phyloP scores from a whole-genome alignment of 805 yeast genomes.

The Saturnispora silvae region DNA sequence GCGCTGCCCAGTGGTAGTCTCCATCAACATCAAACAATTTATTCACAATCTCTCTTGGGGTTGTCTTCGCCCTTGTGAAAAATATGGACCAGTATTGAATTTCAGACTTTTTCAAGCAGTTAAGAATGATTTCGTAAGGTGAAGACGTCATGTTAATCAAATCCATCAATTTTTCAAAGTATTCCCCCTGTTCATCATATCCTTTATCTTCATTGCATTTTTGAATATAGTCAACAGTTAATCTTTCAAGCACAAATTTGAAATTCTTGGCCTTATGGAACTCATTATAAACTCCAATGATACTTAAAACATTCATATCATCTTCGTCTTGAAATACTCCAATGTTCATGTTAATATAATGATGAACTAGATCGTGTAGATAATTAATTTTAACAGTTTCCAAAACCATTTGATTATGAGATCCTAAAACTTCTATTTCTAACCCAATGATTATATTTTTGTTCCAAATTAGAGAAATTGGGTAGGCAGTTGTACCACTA shows the following conservation, averaged over 20 bases:
- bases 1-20: constrained; percentile 40
- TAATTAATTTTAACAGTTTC: constrained; percentile 33
- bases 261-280: constrained; percentile 34
- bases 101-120: constrained; percentile 45
- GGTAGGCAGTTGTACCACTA: constrained; percentile 34
- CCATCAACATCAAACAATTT: constrained; percentile 26
- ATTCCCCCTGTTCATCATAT: constrained; percentile 18
- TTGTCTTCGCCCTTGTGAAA: constrained; percentile 30
- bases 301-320: constrained; percentile 19
- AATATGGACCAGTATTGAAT: constrained; percentile 40
- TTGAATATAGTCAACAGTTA: constrained; percentile 32
- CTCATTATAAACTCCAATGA: constrained; percentile 24
- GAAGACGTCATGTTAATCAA: constrained; percentile 25
- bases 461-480: constrained; percentile 34
- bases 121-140: constrained; percentile 32
- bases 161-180: constrained; percentile 23
- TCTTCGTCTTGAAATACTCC: constrained; percentile 11
- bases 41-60: constrained; percentile 36
- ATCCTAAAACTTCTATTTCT: constrained; percentile 30
- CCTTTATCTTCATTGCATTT: constrained; percentile 23
- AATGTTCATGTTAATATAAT: constrained; percentile 29
- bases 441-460: constrained; percentile 41
- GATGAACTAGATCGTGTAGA: constrained; percentile 36
- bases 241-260: constrained; percentile 38
- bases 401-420: constrained; percentile 17